Base-by-base conservation (phyloP, 176 grass and related monocot species). In the Oryza rufipogon region DNA sequence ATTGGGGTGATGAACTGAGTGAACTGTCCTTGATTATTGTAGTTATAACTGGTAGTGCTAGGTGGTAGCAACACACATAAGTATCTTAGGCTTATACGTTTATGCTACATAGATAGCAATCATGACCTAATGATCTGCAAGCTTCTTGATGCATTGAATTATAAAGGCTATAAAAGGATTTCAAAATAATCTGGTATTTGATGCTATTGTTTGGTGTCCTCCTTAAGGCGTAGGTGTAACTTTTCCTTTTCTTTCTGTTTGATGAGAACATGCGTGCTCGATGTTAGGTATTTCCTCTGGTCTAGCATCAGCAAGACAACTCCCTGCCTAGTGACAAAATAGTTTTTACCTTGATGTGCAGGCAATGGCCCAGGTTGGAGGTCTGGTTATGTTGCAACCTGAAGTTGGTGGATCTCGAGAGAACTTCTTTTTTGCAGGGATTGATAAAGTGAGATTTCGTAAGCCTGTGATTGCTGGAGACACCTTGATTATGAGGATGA, bases 341-440 rank as follows among this genome's bases (percentile, higher is more conserved):
- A 11, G n/a, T 61, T 52, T 82, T 70, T 33, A 80, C 88, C 67
- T 64, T 67, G 16, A 58, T 88, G 45, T 64, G 86, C 81, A 97
- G 95, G 93, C 96, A 67, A 92, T 98, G 96, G 93, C 96, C 70
- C 96, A 95, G 82, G 96, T 98, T 22, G 96, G 93, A 22, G 96
- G 93, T 58, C 60, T 95, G 6, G 93, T 98, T 58, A 95, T 98
- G 96, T 72, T 98, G 68, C 93, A 98, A 71, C 96, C 96, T 30
- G 93, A 98, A 87, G 89, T 95, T 2, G 96, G 96, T 51, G 96
- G 96, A 75, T 98, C 93, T n/a, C 89, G 84, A 13, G 91, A 99
- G 20, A 99, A 99, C 68, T 99, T 98, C 89, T 98, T 91, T 70
- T 96, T 99, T 15, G 93, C 93, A 0, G 96, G 96, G 65, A 87